phyloP scores from a whole-genome alignment of 108 stramenopile genomes.

The Nannochloropsis oceanica region DNA sequence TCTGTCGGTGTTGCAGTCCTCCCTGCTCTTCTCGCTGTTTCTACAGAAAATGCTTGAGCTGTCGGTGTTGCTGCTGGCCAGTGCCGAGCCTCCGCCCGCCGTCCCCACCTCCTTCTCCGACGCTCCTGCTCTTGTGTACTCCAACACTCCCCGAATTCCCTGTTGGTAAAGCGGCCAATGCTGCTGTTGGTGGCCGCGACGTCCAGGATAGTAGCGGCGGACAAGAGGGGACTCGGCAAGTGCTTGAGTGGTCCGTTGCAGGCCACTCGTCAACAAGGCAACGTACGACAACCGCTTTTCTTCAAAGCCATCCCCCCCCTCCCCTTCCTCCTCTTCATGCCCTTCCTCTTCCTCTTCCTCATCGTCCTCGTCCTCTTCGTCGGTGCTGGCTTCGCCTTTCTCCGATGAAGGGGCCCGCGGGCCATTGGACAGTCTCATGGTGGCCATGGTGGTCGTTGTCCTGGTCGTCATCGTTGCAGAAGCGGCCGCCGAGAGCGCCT shows the following conservation, averaged over 20 bases:
- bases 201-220: not conserved
- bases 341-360: not conserved
- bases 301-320: not conserved
- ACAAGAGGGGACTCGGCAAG: not conserved
- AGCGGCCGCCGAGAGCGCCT: not conserved
- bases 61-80: no score
- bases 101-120: no score
- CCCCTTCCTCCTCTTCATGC: not conserved
- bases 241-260: not conserved
- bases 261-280: not conserved
- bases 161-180: no score
- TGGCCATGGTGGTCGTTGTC: not conserved
- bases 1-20: no score
- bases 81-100: no score
- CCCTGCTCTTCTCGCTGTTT: no score
- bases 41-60: no score
- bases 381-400: not conserved
- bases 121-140: no score
- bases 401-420: not conserved
- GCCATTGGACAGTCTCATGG: not conserved
- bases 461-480: not conserved
- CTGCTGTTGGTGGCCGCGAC: not conserved
- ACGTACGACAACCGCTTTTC: not conserved
- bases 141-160: no score
- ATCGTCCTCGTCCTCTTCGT: not conserved